Percentiles rank a stretch among this genome's conserved stretches.
Evolutionary conservation across 306 rosid genomes (phyloP).

Genomic region (peach (Prunus persica)): DNA sequence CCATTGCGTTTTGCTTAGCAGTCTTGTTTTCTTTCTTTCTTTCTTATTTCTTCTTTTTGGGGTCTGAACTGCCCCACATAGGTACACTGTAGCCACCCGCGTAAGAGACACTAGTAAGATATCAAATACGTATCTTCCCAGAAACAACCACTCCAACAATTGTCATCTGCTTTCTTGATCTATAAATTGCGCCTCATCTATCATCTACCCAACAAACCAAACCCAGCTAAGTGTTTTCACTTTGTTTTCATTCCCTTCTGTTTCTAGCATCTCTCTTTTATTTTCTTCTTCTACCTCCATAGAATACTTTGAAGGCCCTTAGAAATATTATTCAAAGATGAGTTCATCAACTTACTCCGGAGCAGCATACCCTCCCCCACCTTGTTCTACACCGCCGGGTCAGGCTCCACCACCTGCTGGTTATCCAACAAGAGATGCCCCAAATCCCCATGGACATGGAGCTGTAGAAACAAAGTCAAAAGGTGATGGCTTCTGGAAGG

Average conservation of each 20-base stretch:
- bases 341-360: neutral
- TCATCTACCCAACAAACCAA: neutral
- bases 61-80: no score
- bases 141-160: neutral
- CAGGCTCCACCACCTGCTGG: neutral
- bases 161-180: neutral
- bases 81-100: neutral
- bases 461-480: neutral
- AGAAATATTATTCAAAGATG: neutral
- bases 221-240: neutral
- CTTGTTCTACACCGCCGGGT: neutral
- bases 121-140: no score
- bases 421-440: neutral
- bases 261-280: neutral
- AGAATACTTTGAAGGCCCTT: neutral
- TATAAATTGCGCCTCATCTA: neutral
- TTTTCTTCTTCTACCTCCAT: neutral
- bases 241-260: no score
- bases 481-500: neutral
- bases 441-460: neutral
- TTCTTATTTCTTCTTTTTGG: no score
- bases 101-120: neutral
- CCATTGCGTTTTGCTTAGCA: no score
- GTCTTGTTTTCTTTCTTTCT: no score
- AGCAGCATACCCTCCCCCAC: neutral